Evolutionary conservation across 805 yeast genomes (phyloP).

Genomic region (Yamadazyma tumulicola): DNA sequence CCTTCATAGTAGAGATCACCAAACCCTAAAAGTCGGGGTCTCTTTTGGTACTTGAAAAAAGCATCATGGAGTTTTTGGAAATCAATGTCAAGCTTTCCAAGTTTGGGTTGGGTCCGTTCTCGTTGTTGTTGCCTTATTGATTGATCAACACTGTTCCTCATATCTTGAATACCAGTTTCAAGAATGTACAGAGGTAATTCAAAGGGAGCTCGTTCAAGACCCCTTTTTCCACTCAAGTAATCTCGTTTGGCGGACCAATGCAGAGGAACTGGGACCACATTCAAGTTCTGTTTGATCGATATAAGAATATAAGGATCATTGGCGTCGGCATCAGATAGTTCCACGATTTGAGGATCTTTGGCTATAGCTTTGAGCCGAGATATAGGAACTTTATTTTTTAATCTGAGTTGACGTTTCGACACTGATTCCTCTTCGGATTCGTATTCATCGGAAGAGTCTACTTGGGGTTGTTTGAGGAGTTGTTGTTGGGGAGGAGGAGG

Average conservation of each 20-base stretch:
- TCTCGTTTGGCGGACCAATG: conserved; percentile 85
- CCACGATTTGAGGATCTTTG: conserved; percentile 66
- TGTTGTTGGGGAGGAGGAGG: not conserved
- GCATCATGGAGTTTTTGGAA: conserved; percentile 80
- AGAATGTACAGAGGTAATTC: conserved; percentile 72
- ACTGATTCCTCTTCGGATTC: conserved; percentile 15
- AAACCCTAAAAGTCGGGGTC: conserved; percentile 61
- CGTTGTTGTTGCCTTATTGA: conserved; percentile 71
- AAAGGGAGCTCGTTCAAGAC: conserved; percentile 67
- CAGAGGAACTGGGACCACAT: conserved; percentile 70
- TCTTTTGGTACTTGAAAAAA: conserved; percentile 75
- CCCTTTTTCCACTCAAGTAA: conserved; percentile 62
- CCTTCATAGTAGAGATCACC: conserved; percentile 86
- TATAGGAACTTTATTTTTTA: conserved; percentile 56
- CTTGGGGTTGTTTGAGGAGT: conserved; percentile 3
- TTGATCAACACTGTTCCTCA: conserved; percentile 69
- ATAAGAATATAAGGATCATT: conserved; percentile 68
- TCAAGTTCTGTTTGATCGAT: conserved; percentile 59
- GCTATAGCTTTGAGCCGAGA: conserved; percentile 63
- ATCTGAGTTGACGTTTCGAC: conserved; percentile 42
- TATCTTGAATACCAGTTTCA: conserved; percentile 81
- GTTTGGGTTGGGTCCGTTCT: conserved; percentile 83
- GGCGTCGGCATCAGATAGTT: conserved; percentile 87
- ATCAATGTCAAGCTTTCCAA: conserved; percentile 84
- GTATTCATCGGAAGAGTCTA: conserved; percentile 15